phyloP scores from a whole-genome alignment of 1,284 basidiomycete genomes.

The Boletus nobilissimus region DNA sequence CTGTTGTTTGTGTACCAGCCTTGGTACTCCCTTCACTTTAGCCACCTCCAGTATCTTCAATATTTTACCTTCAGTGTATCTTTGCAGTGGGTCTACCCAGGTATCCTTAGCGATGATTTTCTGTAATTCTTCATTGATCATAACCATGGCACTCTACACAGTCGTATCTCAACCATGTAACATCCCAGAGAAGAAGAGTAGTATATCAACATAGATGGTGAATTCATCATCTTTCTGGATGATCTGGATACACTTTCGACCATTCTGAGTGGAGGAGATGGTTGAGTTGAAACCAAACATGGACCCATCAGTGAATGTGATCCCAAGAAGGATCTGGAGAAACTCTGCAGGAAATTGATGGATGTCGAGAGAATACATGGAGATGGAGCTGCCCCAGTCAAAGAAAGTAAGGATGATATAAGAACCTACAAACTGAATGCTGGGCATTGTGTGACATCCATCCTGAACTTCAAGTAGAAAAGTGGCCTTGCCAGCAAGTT shows the following conservation, averaged over 20 bases:
- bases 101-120: not conserved
- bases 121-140: not conserved
- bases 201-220: not conserved
- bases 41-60: not conserved
- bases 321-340: conserved; percentile 4
- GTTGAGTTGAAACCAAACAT: conserved; percentile 3
- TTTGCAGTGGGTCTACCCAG: not conserved
- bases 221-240: not conserved
- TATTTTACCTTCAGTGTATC: not conserved
- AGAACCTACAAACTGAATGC: conserved; percentile 1
- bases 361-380: not conserved
- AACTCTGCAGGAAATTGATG: not conserved
- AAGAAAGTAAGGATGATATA: not conserved
- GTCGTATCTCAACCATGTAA: no score
- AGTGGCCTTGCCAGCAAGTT: not conserved
- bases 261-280: not conserved
- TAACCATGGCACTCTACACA: not conserved
- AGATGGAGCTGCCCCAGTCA: no score
- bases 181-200: not conserved
- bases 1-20: not conserved
- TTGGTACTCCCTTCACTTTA: not conserved
- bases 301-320: not conserved
- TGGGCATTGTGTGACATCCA: not conserved
- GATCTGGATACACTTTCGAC: not conserved
- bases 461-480: conserved; percentile 11